These are phyloP conservation scores for Suhomyces sp. DNA, from an alignment of 805 yeast species.

Conservation along the genomic window DNA sequence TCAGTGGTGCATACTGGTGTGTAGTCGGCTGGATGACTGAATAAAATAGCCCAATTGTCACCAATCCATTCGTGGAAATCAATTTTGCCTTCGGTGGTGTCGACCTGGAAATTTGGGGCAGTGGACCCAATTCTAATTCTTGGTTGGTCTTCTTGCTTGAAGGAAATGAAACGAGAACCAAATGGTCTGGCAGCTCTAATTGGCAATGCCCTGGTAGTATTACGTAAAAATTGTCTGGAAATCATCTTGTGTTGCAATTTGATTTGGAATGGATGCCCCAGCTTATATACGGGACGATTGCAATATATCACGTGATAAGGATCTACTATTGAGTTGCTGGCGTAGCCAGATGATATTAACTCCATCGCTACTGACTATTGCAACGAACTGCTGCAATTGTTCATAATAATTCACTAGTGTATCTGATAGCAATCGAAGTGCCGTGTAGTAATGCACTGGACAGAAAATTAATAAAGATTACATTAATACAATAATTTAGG, in stretches of 20 bases:
- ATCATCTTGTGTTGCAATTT: constrained; percentile 12
- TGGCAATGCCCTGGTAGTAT: constrained; percentile 3
- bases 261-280: background rate
- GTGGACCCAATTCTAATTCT: constrained; percentile 54
- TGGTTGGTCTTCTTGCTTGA: constrained; percentile 39
- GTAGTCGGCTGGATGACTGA: constrained; percentile 76
- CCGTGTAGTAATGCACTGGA: no score
- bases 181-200: background rate
- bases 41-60: constrained; percentile 61
- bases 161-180: constrained; percentile 22
- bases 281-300: constrained; percentile 1
- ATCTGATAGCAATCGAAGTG: no score
- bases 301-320: constrained; percentile 5
- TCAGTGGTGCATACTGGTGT: constrained; percentile 81
- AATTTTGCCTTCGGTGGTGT: constrained; percentile 60
- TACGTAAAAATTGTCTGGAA: constrained; percentile 19
- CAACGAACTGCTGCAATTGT: background rate
- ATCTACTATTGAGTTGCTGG: background rate
- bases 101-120: constrained; percentile 67
- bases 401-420: background rate
- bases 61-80: constrained; percentile 64
- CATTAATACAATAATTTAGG: no score
- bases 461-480: no score
- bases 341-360: background rate
- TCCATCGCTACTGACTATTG: background rate